Evolutionary conservation across 1,139 yeast species (phyloP).

Genomic region (Taphrina confusa): DNA sequence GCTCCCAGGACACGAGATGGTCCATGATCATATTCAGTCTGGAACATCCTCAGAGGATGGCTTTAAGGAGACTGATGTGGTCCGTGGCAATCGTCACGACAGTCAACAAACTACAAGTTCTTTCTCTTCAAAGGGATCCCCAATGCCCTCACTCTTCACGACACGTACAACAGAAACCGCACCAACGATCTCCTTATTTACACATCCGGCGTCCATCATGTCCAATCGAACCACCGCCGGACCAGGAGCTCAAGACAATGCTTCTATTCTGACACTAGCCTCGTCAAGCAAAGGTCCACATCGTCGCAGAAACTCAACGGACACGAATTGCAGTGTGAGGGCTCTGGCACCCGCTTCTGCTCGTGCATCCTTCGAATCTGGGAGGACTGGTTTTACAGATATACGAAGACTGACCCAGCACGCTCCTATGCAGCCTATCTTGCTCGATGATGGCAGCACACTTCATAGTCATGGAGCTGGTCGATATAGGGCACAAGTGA

Average conservation of each 20-base stretch:
- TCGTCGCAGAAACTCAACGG: slow-evolving; percentile 12
- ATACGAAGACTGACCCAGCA: not conserved
- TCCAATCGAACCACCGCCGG: slow-evolving; percentile 16
- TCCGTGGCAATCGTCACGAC: not conserved
- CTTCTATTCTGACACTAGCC: slow-evolving; percentile 27
- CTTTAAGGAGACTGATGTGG: not conserved
- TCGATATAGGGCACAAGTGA: not conserved
- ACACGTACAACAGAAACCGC: slow-evolving; percentile 20
- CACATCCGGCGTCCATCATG: slow-evolving; percentile 20
- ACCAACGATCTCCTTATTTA: slow-evolving; percentile 1
- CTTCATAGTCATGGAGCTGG: not conserved
- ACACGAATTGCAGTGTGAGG: slow-evolving; percentile 26
- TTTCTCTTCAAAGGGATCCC: slow-evolving; percentile 18
- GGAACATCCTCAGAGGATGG: not conserved
- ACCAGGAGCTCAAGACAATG: slow-evolving; percentile 27
- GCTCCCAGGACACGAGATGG: not conserved
- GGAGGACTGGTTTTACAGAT: slow-evolving; percentile 15
- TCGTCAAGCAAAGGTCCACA: slow-evolving; percentile 25
- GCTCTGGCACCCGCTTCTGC: slow-evolving; percentile 32
- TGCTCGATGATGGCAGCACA: not conserved
- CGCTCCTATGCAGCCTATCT: not conserved
- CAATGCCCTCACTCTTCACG: slow-evolving; percentile 24
- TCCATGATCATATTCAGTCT: not conserved
- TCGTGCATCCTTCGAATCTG: slow-evolving; percentile 27
- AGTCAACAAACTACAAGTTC: slow-evolving; percentile 4